phyloP scores from a whole-genome alignment of 2,329 filamentous ascomycete genomes.

The Raffaelea arxii region DNA sequence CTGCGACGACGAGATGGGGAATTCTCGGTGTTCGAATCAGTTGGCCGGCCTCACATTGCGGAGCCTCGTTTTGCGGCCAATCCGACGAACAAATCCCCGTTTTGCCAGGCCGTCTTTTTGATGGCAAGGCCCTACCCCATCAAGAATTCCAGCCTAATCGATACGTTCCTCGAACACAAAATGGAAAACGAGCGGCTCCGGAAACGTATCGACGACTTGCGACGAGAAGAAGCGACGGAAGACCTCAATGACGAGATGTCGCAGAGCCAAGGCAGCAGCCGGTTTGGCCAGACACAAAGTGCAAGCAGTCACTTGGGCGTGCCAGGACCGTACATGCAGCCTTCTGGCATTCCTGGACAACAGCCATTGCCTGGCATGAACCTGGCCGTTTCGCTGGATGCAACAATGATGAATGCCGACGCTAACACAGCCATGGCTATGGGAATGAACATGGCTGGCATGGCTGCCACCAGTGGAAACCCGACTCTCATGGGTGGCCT shows the following conservation, averaged over 20 bases:
- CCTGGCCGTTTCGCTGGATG: too few relatives aligned
- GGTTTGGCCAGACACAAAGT: constrained; percentile 5
- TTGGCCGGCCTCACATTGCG: constrained; percentile 83
- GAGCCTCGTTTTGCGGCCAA: constrained; percentile 55
- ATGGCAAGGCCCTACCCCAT: constrained; percentile 86
- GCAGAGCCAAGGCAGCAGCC: constrained; percentile 44
- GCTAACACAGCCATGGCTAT: constrained; percentile 41
- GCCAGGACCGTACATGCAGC: constrained; percentile 5
- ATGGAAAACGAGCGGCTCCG: constrained; percentile 86
- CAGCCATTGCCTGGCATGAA: too few relatives aligned
- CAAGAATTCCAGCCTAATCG: constrained; percentile 73
- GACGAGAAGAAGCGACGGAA: constrained; percentile 67
- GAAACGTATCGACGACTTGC: constrained; percentile 75
- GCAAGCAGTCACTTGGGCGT: constrained; percentile 5
- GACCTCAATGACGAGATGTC: constrained; percentile 62
- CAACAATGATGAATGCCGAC: too few relatives aligned
- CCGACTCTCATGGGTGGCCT: not conserved
- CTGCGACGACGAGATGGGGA: constrained; percentile 57
- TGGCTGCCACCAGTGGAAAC: constrained; percentile 27
- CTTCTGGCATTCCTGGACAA: constrained; percentile 13
- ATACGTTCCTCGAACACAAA: constrained; percentile 93
- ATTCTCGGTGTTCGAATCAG: constrained; percentile 79
- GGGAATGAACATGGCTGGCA: not conserved
- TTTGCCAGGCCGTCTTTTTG: constrained; percentile 87
- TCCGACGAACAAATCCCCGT: constrained; percentile 53